Evolutionary conservation across 2,329 filamentous ascomycete genomes (phyloP).

Genomic region (Alternaria novae-zelandiae): DNA sequence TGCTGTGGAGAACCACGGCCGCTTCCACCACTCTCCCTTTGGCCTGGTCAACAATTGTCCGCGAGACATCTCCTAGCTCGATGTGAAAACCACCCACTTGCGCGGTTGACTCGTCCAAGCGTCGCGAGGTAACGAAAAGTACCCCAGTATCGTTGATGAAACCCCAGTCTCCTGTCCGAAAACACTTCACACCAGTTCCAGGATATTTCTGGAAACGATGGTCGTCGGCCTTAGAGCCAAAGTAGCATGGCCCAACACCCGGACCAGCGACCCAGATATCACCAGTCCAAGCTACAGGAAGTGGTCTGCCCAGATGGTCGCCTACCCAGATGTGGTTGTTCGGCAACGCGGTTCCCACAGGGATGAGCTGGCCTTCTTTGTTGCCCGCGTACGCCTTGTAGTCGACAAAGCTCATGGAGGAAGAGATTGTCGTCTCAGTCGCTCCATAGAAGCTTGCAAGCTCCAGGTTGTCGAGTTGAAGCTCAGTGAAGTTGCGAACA

Average conservation of each 20-base stretch:
- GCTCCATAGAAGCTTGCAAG: neutral
- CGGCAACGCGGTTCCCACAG: neutral
- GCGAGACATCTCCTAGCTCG: neutral
- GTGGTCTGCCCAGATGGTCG: neutral
- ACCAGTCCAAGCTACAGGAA: slow-evolving; percentile 1
- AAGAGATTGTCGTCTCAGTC: neutral
- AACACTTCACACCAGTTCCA: neutral
- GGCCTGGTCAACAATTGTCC: neutral
- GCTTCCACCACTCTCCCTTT: neutral
- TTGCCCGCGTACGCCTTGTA: neutral
- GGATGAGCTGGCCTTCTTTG: slow-evolving; percentile 1
- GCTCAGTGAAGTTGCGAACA: neutral
- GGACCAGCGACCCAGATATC: neutral
- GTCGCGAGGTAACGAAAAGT: neutral
- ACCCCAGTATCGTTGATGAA: neutral
- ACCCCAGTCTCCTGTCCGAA: neutral
- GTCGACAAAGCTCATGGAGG: neutral
- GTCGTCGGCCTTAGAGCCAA: neutral
- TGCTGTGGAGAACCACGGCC: neutral
- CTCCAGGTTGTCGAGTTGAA: neutral
- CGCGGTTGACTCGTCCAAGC: neutral
- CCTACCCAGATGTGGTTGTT: neutral
- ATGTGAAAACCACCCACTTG: neutral
- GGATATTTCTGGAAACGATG: neutral
- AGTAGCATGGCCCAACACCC: neutral